phyloP scores from a whole-genome alignment of 305 asterid species.

The Fraxinus xanthoxyloides region DNA sequence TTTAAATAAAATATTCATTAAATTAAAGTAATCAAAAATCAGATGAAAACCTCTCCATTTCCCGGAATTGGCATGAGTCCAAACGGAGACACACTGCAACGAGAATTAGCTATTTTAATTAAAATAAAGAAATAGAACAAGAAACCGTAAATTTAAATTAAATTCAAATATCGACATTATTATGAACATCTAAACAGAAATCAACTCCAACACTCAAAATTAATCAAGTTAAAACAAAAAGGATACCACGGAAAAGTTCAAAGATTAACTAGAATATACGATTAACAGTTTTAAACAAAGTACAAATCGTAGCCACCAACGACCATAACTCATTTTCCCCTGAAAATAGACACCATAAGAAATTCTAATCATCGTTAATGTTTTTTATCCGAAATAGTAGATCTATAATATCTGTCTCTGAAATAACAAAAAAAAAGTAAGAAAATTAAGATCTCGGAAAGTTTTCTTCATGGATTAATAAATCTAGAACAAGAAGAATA shows the following conservation, averaged over 20 bases:
- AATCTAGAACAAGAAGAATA: constrained; percentile 10
- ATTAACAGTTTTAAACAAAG: neutral
- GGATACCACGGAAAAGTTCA: neutral
- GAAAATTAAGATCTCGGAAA: neutral
- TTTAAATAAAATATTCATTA: constrained; percentile 8
- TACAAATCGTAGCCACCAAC: neutral
- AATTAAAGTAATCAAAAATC: constrained; percentile 14
- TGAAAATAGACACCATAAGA: neutral
- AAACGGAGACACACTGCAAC: constrained; percentile 29
- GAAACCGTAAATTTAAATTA: neutral
- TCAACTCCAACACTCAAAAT: constrained; percentile 3
- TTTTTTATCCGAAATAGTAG: neutral
- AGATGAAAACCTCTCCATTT: constrained; percentile 47
- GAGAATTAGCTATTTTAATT: neutral
- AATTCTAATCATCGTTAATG: neutral
- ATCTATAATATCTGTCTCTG: neutral
- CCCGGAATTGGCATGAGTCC: constrained; percentile 52
- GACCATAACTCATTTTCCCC: neutral
- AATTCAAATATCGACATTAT: neutral
- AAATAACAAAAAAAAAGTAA: neutral
- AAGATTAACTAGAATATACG: neutral
- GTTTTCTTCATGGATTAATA: neutral
- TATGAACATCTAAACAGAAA: neutral
- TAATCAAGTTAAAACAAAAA: neutral
- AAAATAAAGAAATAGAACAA: constrained; percentile 9